A percentile compares a stretch with the other conserved stretches of the same genome.
phyloP scores from a whole-genome alignment of 192 early-diverging fungal species.

The Lobulomyces angularis region DNA sequence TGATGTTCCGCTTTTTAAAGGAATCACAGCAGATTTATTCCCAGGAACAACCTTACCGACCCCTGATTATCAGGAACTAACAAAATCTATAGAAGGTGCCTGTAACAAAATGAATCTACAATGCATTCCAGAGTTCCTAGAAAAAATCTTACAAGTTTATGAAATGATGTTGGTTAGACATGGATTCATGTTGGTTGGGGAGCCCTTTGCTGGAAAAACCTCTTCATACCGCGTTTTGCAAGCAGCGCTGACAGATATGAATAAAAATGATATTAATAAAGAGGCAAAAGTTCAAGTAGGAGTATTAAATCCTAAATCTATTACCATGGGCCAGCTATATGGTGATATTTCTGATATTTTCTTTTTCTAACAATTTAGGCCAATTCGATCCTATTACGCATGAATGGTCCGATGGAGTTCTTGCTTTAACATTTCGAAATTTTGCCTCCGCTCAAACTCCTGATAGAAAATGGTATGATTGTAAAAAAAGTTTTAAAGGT shows the following conservation, averaged over 20 bases:
- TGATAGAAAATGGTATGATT: conserved; percentile 50
- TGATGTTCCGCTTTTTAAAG: conserved; percentile 50
- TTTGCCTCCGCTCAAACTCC: conserved; percentile 42
- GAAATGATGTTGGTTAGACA: conserved; percentile 55
- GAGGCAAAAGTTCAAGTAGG: conserved; percentile 36
- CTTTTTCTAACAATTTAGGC: too few relatives aligned
- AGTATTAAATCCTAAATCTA: conserved; percentile 46
- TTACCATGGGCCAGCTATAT: conserved; percentile 53
- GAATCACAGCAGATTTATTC: conserved; percentile 50
- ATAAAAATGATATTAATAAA: conserved; percentile 19
- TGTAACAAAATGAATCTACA: conserved; percentile 38
- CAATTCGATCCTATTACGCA: conserved; percentile 49
- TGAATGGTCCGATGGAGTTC: conserved; percentile 50
- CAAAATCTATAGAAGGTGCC: conserved; percentile 22
- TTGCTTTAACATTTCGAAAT: conserved; percentile 39
- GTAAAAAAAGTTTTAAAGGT: too few relatives aligned
- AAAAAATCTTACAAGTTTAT: conserved; percentile 48
- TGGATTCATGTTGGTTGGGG: conserved; percentile 50
- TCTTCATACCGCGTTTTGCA: conserved; percentile 39
- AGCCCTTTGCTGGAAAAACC: conserved; percentile 42
- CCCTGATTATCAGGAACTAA: conserved; percentile 39
- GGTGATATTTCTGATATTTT: too few relatives aligned
- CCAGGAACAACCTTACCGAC: conserved; percentile 41
- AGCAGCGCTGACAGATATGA: conserved; percentile 34
- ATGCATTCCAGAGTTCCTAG: conserved; percentile 38